Evolutionary conservation across 352 stramenopile species (phyloP).

Genomic region (Phytopythium sindhum): DNA sequence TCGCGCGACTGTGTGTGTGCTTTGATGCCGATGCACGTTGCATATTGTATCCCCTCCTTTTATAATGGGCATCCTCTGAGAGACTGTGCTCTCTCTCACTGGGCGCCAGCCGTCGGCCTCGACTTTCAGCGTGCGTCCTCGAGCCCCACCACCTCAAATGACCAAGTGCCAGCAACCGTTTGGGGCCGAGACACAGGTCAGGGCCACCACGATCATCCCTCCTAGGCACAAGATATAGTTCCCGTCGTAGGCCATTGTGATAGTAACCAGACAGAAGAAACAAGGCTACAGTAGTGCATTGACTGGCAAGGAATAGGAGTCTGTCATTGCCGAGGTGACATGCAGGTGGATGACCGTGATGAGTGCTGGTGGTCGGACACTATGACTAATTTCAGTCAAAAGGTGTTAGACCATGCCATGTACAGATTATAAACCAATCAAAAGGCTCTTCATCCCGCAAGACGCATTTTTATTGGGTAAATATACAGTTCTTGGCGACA

Average conservation of each 20-base stretch:
- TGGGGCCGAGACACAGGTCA: not conserved
- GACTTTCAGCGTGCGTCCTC: not conserved
- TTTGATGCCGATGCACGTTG: slow-evolving; percentile 4
- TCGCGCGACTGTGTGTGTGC: slow-evolving; percentile 4
- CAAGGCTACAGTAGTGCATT: not conserved
- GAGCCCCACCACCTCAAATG: not conserved
- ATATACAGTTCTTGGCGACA: not conserved
- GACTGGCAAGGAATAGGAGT: not conserved
- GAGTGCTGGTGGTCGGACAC: too few relatives aligned
- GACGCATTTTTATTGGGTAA: not conserved
- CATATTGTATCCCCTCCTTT: slow-evolving; percentile 3
- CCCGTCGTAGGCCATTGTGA: slow-evolving; percentile 1
- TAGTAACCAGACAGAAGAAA: not conserved
- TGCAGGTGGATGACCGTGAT: too few relatives aligned
- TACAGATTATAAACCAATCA: not conserved
- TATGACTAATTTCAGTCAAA: not conserved
- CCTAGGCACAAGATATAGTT: not conserved
- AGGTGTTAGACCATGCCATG: not conserved
- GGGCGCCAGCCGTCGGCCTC: not conserved
- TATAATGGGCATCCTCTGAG: not conserved
- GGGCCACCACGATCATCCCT: not conserved
- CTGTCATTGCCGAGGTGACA: not conserved
- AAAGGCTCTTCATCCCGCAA: not conserved
- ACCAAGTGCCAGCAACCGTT: not conserved
- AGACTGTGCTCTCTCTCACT: not conserved